Evolutionary conservation across 2,329 filamentous ascomycete species (phyloP), one percentile per base, ranked within the genome.

Genomic region (Fusarium anguioides): DNA sequence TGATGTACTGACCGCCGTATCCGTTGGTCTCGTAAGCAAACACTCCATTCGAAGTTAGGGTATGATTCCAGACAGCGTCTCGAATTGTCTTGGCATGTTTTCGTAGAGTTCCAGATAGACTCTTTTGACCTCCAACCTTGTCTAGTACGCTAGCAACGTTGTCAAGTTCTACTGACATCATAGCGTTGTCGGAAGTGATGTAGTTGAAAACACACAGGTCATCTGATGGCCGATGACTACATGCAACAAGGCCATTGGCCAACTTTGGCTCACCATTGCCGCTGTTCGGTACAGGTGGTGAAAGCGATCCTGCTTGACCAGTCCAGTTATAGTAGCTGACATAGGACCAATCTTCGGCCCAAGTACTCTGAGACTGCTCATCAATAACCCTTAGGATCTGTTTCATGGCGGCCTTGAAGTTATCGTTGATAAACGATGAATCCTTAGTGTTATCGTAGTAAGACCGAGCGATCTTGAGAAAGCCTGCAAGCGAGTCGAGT

Each of bases 311-410:
- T 26, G 60, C 33, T 7, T 42, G 11, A 2, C 62, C 61, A 0
- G 62, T 65, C 54, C 54, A 65, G 49, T 65, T 65, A n/a, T 65
- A 65, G 36, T 65, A 65, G 31, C 62, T 65, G 12, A 65, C 15
- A 18, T 55, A 65, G 0, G 44, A 24, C 62, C 62, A 65, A 9
- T 65, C 48, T 1, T 65, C 44, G 4, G 62, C 61, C 62, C 62
- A 65, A 1, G 62, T 65, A 2, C 60, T 65, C 11, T 61, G 62
- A 0, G 62, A 65, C 8, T 65, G 62, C 3, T 65, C 60, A 2
- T 65, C 40, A 0, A 65, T 56, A 1, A 65, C 62, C 0, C 55
- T 29, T 1, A 65, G 39, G 3, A 65, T 65, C 0, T 65, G 62
- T 6, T 40, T 40, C 60, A 65, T 61, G 0, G 62, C 62, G 2